These are phyloP conservation scores for Paracoccidioides lutzii DNA, from an alignment of 2,329 filamentous ascomycete genomes.

Conservation along the genomic window DNA sequence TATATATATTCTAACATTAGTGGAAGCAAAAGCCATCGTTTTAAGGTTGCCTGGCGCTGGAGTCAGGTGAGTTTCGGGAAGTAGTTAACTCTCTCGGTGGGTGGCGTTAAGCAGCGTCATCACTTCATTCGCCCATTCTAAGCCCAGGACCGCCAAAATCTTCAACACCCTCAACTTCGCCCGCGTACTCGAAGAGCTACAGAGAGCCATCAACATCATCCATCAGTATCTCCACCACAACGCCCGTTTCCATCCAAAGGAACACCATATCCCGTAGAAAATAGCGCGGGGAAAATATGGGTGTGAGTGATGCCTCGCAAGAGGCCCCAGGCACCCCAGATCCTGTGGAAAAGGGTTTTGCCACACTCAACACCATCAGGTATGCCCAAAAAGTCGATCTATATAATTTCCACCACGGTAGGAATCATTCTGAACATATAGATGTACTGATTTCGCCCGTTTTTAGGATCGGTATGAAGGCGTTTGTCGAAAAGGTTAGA, in stretches of 20 bases:
- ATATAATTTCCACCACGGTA: not conserved
- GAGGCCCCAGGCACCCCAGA: slow-evolving; percentile 44
- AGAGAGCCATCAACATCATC: slow-evolving; percentile 3
- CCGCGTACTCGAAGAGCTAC: not conserved
- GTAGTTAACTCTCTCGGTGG: not conserved
- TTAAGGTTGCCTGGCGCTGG: not conserved
- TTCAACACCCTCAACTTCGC: not conserved
- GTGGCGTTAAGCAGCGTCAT: not conserved
- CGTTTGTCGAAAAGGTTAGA: slow-evolving; percentile 55
- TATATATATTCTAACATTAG: too few relatives aligned
- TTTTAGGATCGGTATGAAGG: slow-evolving; percentile 51
- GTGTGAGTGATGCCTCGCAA: slow-evolving; percentile 41
- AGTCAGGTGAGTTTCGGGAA: not conserved
- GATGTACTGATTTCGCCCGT: slow-evolving; percentile 3
- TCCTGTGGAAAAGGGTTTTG: slow-evolving; percentile 61
- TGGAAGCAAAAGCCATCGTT: too few relatives aligned
- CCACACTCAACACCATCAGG: slow-evolving; percentile 73
- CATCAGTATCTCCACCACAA: slow-evolving; percentile 14
- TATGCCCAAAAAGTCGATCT: slow-evolving; percentile 31
- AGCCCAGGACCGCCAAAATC: slow-evolving; percentile 5
- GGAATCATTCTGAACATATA: slow-evolving; percentile 1
- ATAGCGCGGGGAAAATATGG: slow-evolving; percentile 32
- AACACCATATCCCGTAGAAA: slow-evolving; percentile 1
- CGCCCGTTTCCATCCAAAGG: slow-evolving; percentile 14
- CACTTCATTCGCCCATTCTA: not conserved